Evolutionary conservation across 208 protist genomes (phyloP).

Genomic region (Trypanosoma vivax): DNA sequence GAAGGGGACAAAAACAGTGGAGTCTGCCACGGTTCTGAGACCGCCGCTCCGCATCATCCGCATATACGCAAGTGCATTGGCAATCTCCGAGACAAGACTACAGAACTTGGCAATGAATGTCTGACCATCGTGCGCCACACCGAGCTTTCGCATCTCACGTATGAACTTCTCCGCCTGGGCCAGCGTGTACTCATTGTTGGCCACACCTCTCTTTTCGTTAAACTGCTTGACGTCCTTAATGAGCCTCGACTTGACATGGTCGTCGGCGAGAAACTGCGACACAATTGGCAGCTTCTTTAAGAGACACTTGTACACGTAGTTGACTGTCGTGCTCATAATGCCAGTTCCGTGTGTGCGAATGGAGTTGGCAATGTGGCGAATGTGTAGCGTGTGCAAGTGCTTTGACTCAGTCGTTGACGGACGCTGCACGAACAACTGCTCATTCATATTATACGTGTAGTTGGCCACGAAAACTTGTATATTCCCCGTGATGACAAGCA

Average conservation of each 20-base stretch:
- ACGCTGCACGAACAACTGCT: constrained; percentile 94
- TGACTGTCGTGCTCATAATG: constrained; percentile 98
- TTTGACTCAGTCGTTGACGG: constrained; percentile 73
- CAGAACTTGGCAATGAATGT: constrained; percentile 93
- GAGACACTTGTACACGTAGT: constrained; percentile 96
- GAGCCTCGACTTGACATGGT: constrained; percentile 92
- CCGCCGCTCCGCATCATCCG: constrained; percentile 90
- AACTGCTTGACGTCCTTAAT: constrained; percentile 69
- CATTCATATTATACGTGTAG: constrained; percentile 98
- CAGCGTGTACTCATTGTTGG: constrained; percentile 83
- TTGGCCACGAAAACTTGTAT: constrained; percentile 95
- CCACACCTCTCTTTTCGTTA: constrained; percentile 48
- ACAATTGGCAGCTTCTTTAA: constrained; percentile 91
- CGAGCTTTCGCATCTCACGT: constrained; percentile 90
- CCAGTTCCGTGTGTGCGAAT: constrained; percentile 96
- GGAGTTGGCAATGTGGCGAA: constrained; percentile 94
- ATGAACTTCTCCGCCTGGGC: constrained; percentile 88
- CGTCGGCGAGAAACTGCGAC: constrained; percentile 96
- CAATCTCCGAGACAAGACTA: constrained; percentile 95
- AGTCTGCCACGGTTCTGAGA: constrained; percentile 81
- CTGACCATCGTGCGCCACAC: constrained; percentile 60
- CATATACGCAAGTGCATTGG: constrained; percentile 97
- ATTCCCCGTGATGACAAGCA: constrained; percentile 96
- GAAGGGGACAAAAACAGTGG: constrained; percentile 89
- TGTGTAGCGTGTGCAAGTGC: constrained; percentile 94